phyloP scores from a whole-genome alignment of 2,329 filamentous ascomycete genomes.

The Massarina eburnea region DNA sequence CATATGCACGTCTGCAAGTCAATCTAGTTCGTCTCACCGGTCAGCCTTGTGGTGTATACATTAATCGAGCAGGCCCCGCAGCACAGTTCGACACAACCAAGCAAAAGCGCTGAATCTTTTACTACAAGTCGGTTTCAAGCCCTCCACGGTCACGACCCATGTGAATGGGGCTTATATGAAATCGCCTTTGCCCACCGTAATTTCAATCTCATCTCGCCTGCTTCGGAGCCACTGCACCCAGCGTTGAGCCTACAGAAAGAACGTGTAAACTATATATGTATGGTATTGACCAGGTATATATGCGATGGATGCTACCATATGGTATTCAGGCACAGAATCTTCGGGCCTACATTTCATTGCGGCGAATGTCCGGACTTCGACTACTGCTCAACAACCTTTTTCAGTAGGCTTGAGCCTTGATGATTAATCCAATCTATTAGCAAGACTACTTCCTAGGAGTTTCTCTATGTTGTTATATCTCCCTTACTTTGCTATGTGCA shows the following conservation, averaged over 20 bases:
- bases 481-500: too few relatives aligned
- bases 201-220: not conserved
- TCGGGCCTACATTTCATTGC: conserved; percentile 6
- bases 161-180: conserved; percentile 8
- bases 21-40: not conserved
- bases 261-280: not conserved
- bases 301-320: conserved; percentile 6
- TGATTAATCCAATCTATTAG: too few relatives aligned
- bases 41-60: not conserved
- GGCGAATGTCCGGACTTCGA: conserved; percentile 9
- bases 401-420: too few relatives aligned
- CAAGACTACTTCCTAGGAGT: too few relatives aligned
- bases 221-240: conserved; percentile 1
- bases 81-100: not conserved
- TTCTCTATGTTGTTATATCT: too few relatives aligned
- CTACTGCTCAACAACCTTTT: too few relatives aligned
- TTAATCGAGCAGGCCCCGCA: not conserved
- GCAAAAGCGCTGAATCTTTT: conserved; percentile 5
- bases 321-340: not conserved
- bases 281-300: too few relatives aligned
- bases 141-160: conserved; percentile 3
- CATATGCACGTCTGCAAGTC: not conserved
- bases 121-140: conserved; percentile 2
- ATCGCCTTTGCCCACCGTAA: conserved; percentile 9
- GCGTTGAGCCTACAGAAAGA: not conserved